Evolutionary conservation across 257 asterid genomes (phyloP), one percentile per base, ranked within the genome.

Genomic region (Anisodus acutangulus): DNA sequence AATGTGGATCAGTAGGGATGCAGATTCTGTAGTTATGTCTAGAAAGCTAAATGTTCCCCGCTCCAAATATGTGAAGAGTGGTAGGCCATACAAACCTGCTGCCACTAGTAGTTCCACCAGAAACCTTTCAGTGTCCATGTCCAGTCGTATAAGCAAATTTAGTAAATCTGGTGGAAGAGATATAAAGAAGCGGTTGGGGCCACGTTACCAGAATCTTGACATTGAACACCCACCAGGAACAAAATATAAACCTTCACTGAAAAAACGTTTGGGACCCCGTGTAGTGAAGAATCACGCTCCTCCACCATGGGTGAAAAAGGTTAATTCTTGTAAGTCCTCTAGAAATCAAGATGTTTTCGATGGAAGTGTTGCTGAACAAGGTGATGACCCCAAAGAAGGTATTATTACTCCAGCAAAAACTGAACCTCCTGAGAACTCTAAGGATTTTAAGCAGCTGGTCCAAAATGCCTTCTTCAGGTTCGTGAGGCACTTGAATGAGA

Each of bases 391-490:
- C 83, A 68, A 51, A 49, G 88, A 60, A 84, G 89, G 84, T 85
- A 86, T 82, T 86, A 45, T 58, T 84, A 47, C 86, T 85, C 83
- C 57, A 71, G 82, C 85, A 85, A 90, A 89, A 82, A 66, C 87
- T 22, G 95, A 92, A 86, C 95, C 94, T 43, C 89, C 90, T 57
- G 97, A 94, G 87, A 90, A 90, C 83, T 91, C 93, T 8, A 89
- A 88, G 88, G 95, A 94, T 45, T 92, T 94, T 88, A 91, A 91
- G 91, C 94, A 90, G 86, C 86, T 91, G 91, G 90, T 92, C 89
- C 89, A 82, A 39, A 91, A 84, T 13, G 89, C 90, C 35, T 92
- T 91, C 88, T 90, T 89, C 90, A 93, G 91, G 88, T 90, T 89
- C 90, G 89, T 92, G 82, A 92, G 93, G 85, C 91, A 88, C 85